These are phyloP conservation scores for Mucor irregularis DNA, from an alignment of 371 early-diverging fungal genomes.

Conservation along the genomic window DNA sequence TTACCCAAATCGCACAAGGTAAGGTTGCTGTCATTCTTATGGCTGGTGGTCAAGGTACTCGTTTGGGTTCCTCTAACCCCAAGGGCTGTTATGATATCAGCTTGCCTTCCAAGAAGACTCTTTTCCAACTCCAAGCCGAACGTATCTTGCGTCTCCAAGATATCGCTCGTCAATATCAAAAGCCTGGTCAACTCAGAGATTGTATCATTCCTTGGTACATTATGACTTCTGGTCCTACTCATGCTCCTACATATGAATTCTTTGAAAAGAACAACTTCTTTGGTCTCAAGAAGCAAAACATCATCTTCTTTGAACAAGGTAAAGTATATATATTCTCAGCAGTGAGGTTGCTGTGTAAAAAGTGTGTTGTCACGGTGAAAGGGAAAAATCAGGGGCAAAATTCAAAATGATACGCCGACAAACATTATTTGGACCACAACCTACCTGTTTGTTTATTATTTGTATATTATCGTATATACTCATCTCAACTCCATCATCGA, in stretches of 20 bases:
- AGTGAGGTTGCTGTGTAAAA: no score
- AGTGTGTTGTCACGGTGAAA: no score
- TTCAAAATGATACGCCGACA: not conserved
- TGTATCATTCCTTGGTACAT: conserved; percentile 91
- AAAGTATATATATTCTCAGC: conserved; percentile 13
- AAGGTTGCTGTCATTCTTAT: conserved; percentile 94
- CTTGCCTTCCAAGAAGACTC: conserved; percentile 79
- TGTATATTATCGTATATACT: not conserved
- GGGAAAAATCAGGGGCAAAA: not conserved
- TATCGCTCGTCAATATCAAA: conserved; percentile 58
- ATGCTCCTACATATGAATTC: conserved; percentile 71
- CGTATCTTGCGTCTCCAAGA: conserved; percentile 84
- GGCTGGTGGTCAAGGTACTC: conserved; percentile 91
- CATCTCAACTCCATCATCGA: no score
- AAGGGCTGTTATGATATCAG: conserved; percentile 93
- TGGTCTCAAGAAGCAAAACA: conserved; percentile 77
- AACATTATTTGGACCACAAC: not conserved
- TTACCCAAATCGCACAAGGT: conserved; percentile 77
- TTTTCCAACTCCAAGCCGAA: conserved; percentile 93
- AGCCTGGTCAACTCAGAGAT: conserved; percentile 25
- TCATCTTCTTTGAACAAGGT: conserved; percentile 90
- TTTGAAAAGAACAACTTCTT: conserved; percentile 80
- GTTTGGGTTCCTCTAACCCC: conserved; percentile 84
- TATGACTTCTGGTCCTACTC: conserved; percentile 95
- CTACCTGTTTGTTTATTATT: conserved; percentile 12